Base-by-base conservation (phyloP, 306 rosid genomes). In the Astragalus membranaceus region DNA sequence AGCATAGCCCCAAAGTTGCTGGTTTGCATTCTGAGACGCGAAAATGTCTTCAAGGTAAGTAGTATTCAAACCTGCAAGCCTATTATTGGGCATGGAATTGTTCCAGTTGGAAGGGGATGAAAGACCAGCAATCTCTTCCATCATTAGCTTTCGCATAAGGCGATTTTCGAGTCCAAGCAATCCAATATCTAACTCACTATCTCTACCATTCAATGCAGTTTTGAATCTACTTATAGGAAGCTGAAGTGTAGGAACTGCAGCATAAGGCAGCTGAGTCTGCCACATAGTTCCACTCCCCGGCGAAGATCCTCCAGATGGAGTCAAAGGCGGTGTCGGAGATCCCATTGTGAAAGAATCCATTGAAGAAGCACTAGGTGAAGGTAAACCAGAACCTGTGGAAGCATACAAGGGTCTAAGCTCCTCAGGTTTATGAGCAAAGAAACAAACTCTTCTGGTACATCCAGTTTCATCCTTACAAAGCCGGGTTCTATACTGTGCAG, bases 321-420 rank as follows among this genome's bases (percentile, higher is more conserved):
- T 75, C 78, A 88, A 29, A 26, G 91, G 88, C 0, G 92, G 85
- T 17, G 94, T 77, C 12, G 90, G 78, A 53, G 91, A 78, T 43
- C 82, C 85, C 0, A 80, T 76, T 4, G 89, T 57, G 44, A 81
- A 85, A 32, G 85, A 67, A 58, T 85, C 92, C 48, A 85, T 59
- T 1, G 84, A 54, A 42, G 85, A 52, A 44, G 79, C 39, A 65
- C 35, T 33, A 0, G 96, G 95, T 16, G 98, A 92, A 75, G 89
- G 95, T 48, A 92, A 85, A 41, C 92, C 96, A 13, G 96, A 92
- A 65, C 98, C 98, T 0, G 96, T 89, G 5, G 92, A 87, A 33
- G 95, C 83, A 69, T 89, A 92, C 81, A 92, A 62, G 1, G 98
- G 98, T 8, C 98, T 96, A 37, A 92, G 92, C 77, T 92, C 98